These are phyloP conservation scores for Acrasis kona DNA, from an alignment of 78 protist species.

Conservation along the genomic window DNA sequence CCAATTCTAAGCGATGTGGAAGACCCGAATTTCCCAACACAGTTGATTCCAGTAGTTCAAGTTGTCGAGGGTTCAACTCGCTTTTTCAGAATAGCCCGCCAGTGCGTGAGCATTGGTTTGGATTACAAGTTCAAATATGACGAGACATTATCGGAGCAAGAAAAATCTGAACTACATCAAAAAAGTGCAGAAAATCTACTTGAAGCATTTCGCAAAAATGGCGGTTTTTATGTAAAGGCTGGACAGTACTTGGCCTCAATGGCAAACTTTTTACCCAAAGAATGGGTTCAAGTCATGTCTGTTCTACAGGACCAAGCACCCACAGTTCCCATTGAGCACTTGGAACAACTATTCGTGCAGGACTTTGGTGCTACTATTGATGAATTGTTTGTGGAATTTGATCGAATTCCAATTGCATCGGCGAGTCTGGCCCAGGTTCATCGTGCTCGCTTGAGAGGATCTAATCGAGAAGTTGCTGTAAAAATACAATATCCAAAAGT, in stretches of 20 bases:
- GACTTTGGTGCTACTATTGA: not conserved
- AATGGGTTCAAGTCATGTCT: slow-evolving; percentile 21
- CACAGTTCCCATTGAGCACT: not conserved
- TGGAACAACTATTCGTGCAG: not conserved
- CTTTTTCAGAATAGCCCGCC: not conserved
- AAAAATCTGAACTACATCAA: slow-evolving; percentile 9
- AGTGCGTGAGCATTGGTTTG: not conserved
- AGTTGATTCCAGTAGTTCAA: not conserved
- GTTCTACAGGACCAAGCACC: slow-evolving; percentile 30
- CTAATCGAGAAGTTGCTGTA: slow-evolving; percentile 48
- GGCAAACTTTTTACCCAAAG: slow-evolving; percentile 21
- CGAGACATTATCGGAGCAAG: not conserved
- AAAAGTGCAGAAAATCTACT: slow-evolving; percentile 19
- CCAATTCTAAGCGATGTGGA: no score
- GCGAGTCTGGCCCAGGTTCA: slow-evolving; percentile 9
- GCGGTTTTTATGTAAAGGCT: slow-evolving; percentile 41
- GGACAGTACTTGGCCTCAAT: slow-evolving; percentile 49
- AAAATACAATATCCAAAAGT: slow-evolving; percentile 51
- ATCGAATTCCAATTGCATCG: slow-evolving; percentile 4
- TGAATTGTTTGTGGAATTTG: slow-evolving; percentile 5
- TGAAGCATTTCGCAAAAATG: slow-evolving; percentile 22
- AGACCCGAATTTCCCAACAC: no score
- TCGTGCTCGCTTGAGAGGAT: not conserved
- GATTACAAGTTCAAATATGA: not conserved
- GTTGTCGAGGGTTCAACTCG: not conserved